These are phyloP conservation scores for Hibiscus syriacus DNA, from an alignment of 345 rosid species.

Conservation along the genomic window DNA sequence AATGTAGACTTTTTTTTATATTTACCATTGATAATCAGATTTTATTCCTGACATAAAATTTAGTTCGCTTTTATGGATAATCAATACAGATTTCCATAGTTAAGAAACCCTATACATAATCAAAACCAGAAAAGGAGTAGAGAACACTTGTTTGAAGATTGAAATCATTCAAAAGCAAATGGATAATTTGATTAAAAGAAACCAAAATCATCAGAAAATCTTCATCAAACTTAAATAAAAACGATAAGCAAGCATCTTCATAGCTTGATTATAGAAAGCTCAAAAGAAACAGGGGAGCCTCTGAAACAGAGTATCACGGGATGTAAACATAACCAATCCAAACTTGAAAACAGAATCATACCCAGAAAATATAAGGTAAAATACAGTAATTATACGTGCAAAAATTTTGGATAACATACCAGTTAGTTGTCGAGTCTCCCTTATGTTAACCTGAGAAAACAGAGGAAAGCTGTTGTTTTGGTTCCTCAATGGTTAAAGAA, in stretches of 20 bases:
- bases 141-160: no score
- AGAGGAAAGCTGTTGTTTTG: not conserved
- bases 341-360: not conserved
- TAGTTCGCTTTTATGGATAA: no score
- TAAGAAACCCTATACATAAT: not conserved
- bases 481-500: not conserved
- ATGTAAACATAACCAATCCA: not conserved
- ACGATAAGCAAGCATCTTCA: not conserved
- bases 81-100: no score
- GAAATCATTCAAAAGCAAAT: no score
- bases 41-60: no score
- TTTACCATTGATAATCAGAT: no score
- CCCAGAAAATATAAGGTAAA: not conserved
- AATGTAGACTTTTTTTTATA: no score
- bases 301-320: not conserved
- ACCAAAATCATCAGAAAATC: not conserved
- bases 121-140: no score
- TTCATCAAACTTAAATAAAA: no score
- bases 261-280: not conserved
- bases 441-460: not conserved
- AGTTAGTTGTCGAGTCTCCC: not conserved
- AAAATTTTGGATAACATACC: not conserved
- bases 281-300: not conserved
- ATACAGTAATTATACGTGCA: not conserved
- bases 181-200: no score